phyloP scores from a whole-genome alignment of 768 basidiomycete species.

The Dioszegia hungarica region DNA sequence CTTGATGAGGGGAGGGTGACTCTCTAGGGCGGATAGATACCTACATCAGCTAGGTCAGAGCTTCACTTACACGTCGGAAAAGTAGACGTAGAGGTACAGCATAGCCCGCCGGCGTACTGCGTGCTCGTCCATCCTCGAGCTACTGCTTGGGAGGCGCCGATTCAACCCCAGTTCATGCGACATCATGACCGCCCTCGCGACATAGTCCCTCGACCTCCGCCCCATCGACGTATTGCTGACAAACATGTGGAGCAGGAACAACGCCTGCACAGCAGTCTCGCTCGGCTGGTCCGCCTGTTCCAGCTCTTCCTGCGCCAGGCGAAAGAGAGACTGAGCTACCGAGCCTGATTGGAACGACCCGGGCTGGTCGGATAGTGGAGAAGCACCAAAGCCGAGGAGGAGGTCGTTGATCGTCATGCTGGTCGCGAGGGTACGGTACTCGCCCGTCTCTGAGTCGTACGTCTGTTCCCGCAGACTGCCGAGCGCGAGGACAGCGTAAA shows the following conservation, averaged over 20 bases:
- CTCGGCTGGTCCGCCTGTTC: slow-evolving; percentile 12
- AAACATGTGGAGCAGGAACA: slow-evolving; percentile 20
- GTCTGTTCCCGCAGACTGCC: slow-evolving; percentile 16
- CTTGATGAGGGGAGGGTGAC: slow-evolving; percentile 22
- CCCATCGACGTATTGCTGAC: slow-evolving; percentile 23
- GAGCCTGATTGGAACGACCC: not conserved
- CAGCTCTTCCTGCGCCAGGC: slow-evolving; percentile 18
- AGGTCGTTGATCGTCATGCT: not conserved
- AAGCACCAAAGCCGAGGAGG: not conserved
- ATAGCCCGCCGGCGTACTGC: slow-evolving; percentile 11
- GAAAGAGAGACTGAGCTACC: slow-evolving; percentile 9
- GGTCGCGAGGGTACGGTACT: not conserved
- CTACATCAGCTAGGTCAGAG: not conserved
- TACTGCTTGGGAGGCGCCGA: slow-evolving; percentile 4
- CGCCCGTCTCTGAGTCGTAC: slow-evolving; percentile 2
- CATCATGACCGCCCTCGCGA: slow-evolving; percentile 26
- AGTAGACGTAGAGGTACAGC: slow-evolving; percentile 21
- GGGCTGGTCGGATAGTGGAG: not conserved
- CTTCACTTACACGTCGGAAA: slow-evolving; percentile 24
- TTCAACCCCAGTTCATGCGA: slow-evolving; percentile 19
- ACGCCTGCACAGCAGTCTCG: slow-evolving; percentile 18
- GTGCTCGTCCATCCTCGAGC: not conserved
- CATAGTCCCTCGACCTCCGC: slow-evolving; percentile 18
- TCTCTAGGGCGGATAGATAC: slow-evolving; percentile 18
- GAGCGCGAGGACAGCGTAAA: slow-evolving; percentile 13